Base-by-base conservation (phyloP, 306 rosid species). In the Canavalia gladiata region DNA sequence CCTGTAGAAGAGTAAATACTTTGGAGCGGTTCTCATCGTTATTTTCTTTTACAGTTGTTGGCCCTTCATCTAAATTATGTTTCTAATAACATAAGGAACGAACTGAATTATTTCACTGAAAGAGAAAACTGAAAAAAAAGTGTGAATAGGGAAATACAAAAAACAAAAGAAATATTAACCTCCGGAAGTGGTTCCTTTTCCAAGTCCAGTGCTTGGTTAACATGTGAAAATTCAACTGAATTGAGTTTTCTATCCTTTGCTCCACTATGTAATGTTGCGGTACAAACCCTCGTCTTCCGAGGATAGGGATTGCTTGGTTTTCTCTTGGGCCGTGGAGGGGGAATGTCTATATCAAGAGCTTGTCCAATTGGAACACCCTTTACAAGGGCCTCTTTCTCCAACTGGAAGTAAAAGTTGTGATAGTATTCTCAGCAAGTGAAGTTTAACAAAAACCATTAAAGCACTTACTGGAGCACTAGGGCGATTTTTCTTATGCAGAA, bases 241-340 rank as follows among this genome's bases (percentile, higher is more conserved):
- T 84, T 70, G 64, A 88, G 72, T 76, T 89, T 92, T 83, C 91
- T 97, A 88, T 92, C 92, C 84, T 87, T 93, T 57, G 68, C 84
- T 78, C 90, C 94, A 73, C 82, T 79, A 63, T 84, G 87, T 31
- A 90, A 84, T 81, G 88, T 68, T 63, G 88, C 76, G 77, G 83
- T 13, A 76, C 88, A 84, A 41, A 46, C 81, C 72, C 76, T 71
- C 54, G 87, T 88, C 83, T 95, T 95, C 82, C 99, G 92, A 77
- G 99, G 99, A 87, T 95, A 95, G 77, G 98, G 99, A 86, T 90
- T 93, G 82, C 76, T 86, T 65, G 97, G 98, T 83, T 95, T 95
- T 87, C 97, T 89, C 88, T 95, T 95, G 78, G 96, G 97, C 74
- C 98, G 96, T 50, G 99, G 99, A 76, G 99, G 99, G 51, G 99